Conservation (phyloP, 495 filamentous ascomycete species). For the Penicillium pulvis region DNA sequence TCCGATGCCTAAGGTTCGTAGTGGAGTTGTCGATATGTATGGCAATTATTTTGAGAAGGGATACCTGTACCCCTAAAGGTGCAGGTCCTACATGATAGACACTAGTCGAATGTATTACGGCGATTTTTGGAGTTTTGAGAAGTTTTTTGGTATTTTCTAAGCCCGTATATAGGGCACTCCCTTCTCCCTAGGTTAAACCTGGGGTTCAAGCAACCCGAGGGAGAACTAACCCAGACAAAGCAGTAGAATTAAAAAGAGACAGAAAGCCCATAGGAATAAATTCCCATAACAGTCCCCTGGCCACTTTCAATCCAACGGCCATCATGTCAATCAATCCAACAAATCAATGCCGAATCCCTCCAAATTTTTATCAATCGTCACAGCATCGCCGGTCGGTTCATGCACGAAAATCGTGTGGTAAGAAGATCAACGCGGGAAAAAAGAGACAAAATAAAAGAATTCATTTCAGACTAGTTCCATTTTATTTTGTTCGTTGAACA, state of each 20-base stretch:
- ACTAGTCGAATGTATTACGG: not conserved
- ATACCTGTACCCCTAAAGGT: conserved; percentile 49
- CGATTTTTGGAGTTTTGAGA: conserved; percentile 7
- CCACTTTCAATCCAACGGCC: not conserved
- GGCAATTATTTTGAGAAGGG: conserved; percentile 58
- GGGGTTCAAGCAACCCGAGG: conserved; percentile 21
- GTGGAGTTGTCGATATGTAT: conserved; percentile 53
- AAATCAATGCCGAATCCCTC: conserved; percentile 4
- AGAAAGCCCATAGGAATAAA: conserved; percentile 4
- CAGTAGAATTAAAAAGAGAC: conserved; percentile 1
- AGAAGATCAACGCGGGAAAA: conserved; percentile 24
- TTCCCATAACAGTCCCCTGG: not conserved
- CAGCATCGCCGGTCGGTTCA: conserved; percentile 20
- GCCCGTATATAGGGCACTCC: conserved; percentile 10
- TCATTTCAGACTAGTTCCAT: conserved; percentile 43
- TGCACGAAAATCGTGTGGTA: conserved; percentile 4
- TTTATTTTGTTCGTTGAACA: conserved; percentile 36
- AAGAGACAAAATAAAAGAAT: conserved; percentile 39
- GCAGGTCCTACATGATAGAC: not conserved
- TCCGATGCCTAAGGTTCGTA: conserved; percentile 43
- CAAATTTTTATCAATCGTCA: conserved; percentile 20
- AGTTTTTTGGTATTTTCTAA: conserved; percentile 23
- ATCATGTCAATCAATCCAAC: conserved; percentile 6
- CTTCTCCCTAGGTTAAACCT: conserved; percentile 16
- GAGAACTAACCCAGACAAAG: conserved; percentile 23